These are phyloP conservation scores for Beauveria asiatica DNA, from an alignment of 2,329 filamentous ascomycete species.

Conservation along the genomic window DNA sequence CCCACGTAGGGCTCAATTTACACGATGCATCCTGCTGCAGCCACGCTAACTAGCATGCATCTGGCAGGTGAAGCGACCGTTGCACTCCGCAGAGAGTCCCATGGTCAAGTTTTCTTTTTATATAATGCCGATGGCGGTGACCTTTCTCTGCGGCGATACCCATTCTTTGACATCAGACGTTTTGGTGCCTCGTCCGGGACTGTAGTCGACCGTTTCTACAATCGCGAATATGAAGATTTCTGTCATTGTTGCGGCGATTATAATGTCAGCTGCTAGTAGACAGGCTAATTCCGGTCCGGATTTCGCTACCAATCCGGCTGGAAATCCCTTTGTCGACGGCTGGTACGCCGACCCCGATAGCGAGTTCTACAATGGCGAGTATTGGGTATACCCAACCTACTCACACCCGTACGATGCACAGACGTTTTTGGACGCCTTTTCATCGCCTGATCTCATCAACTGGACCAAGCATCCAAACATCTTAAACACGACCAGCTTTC, in stretches of 20 bases:
- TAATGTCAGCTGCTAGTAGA: background rate
- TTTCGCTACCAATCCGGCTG: slow-evolving; percentile 31
- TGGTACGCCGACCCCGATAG: slow-evolving; percentile 45
- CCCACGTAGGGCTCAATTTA: background rate
- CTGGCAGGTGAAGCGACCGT: background rate
- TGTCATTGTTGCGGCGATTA: background rate
- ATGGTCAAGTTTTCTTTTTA: background rate
- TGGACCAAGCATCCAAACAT: slow-evolving; percentile 40
- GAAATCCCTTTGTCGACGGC: slow-evolving; percentile 39
- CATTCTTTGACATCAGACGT: background rate
- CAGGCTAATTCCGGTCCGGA: slow-evolving; percentile 17
- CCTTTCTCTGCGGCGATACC: background rate
- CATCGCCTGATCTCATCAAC: slow-evolving; percentile 36
- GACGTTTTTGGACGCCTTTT: slow-evolving; percentile 43
- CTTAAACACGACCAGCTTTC: slow-evolving; percentile 23
- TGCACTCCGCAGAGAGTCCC: background rate
- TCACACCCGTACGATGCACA: slow-evolving; percentile 36
- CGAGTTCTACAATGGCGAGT: slow-evolving; percentile 34
- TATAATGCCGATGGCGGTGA: background rate
- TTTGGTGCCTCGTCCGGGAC: background rate
- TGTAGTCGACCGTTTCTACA: too few species aligned
- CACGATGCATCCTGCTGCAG: background rate
- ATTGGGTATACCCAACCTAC: slow-evolving; percentile 41
- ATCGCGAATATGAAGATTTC: background rate
- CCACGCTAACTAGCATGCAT: slow-evolving; percentile 9